Evolutionary conservation across 495 filamentous ascomycete species (phyloP).

Genomic region (Neurospora sp.): DNA sequence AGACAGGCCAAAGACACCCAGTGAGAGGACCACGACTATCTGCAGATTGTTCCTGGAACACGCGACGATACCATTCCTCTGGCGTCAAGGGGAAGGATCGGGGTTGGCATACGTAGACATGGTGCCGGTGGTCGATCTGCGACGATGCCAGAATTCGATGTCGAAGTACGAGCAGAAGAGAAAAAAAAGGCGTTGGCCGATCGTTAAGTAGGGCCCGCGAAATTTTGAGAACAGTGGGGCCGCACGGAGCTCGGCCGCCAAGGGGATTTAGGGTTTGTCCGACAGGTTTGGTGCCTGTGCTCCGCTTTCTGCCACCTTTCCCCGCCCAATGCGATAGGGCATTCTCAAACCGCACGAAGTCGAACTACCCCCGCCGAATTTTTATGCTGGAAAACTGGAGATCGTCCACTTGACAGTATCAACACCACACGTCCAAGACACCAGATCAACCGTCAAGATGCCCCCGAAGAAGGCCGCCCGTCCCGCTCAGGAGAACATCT

Average conservation of each 20-base stretch:
- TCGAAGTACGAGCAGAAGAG: constrained; percentile 4
- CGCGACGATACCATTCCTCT: constrained; percentile 43
- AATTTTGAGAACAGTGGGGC: constrained; percentile 15
- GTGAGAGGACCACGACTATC: constrained; percentile 73
- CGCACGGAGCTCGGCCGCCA: neutral
- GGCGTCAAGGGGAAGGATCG: constrained; percentile 33
- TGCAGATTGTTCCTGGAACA: constrained; percentile 37
- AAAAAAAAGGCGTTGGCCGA: constrained; percentile 14
- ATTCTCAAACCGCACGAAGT: constrained; percentile 17
- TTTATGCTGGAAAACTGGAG: constrained; percentile 8
- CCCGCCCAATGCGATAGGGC: constrained; percentile 21
- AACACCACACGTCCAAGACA: constrained; percentile 10
- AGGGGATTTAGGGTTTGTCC: constrained; percentile 23
- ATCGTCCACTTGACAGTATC: constrained; percentile 10
- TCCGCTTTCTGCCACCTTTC: constrained; percentile 15
- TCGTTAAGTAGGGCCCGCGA: constrained; percentile 1
- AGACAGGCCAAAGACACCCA: constrained; percentile 44
- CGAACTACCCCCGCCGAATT: constrained; percentile 19
- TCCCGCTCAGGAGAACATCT: constrained; percentile 87
- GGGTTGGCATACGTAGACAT: constrained; percentile 58
- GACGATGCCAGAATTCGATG: constrained; percentile 7
- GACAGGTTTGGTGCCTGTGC: constrained; percentile 1
- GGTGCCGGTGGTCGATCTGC: constrained; percentile 32
- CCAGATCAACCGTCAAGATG: constrained; percentile 45
- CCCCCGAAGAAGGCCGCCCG: constrained; percentile 76